Evolutionary conservation across 768 basidiomycete genomes (phyloP).

Genomic region (Aureoboletus auriporus): DNA sequence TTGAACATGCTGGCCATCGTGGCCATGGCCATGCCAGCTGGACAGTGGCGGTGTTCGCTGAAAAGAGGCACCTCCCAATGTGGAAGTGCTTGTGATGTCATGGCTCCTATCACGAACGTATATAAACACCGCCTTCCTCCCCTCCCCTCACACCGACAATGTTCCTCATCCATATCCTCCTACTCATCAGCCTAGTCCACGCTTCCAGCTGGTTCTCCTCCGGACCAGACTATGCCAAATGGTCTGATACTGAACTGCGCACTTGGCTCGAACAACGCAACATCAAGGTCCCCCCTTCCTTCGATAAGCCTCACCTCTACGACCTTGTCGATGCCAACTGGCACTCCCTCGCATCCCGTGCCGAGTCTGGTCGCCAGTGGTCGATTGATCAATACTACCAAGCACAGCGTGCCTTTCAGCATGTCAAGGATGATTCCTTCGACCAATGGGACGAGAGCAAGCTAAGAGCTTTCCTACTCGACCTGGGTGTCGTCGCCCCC

Average conservation of each 20-base stretch:
- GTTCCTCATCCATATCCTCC: conserved; percentile 19
- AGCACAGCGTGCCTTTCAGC: conserved; percentile 60
- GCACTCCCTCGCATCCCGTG: conserved; percentile 33
- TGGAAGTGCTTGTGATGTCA: conserved; percentile 22
- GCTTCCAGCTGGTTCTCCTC: conserved; percentile 53
- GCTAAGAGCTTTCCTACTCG: conserved; percentile 78
- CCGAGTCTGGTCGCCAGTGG: conserved; percentile 40
- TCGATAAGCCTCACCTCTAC: conserved; percentile 36
- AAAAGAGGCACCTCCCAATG: no score
- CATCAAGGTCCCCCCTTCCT: conserved; percentile 49
- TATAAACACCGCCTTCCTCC: neutral
- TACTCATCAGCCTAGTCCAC: conserved; percentile 36
- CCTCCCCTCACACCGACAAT: conserved; percentile 1
- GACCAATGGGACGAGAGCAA: conserved; percentile 84
- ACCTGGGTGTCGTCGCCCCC: conserved; percentile 84
- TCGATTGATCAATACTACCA: conserved; percentile 57
- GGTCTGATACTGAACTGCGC: conserved; percentile 63
- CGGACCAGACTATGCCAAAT: conserved; percentile 38
- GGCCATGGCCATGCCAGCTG: neutral
- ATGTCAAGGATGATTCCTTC: conserved; percentile 57
- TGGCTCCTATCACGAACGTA: conserved; percentile 6
- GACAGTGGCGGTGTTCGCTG: no score
- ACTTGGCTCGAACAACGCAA: conserved; percentile 68
- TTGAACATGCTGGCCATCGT: conserved; percentile 38
- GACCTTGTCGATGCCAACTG: conserved; percentile 63